Evolutionary conservation across 371 early-diverging fungal species (phyloP).

Genomic region (Mortierella sp.): DNA sequence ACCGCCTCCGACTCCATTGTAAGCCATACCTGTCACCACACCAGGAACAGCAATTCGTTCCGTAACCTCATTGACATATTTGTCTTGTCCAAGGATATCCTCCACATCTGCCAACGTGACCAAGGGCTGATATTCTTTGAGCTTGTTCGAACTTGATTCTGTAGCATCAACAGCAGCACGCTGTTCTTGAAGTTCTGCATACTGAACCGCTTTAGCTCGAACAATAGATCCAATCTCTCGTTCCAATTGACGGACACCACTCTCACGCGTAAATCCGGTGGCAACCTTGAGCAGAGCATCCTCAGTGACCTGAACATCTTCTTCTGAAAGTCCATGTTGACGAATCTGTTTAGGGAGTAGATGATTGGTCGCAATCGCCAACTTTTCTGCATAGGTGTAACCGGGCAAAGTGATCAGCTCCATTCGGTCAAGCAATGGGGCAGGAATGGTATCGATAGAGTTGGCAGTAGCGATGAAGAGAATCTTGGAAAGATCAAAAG

Average conservation of each 20-base stretch:
- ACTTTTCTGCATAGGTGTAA: constrained; percentile 88
- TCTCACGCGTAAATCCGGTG: constrained; percentile 85
- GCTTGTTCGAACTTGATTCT: no score
- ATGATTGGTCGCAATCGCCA: constrained; percentile 51
- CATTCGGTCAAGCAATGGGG: constrained; percentile 89
- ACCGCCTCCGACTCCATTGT: constrained; percentile 84
- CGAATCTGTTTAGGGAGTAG: constrained; percentile 74
- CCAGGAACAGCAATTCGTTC: constrained; percentile 73
- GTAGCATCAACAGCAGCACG: no score
- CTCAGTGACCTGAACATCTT: constrained; percentile 64
- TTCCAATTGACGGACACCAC: constrained; percentile 86
- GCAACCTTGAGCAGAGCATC: constrained; percentile 69
- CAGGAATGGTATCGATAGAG: constrained; percentile 79
- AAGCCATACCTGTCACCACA: constrained; percentile 86
- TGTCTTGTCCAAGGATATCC: constrained; percentile 73
- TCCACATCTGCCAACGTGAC: constrained; percentile 59
- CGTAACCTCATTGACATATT: constrained; percentile 72
- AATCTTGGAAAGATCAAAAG: constrained; percentile 86
- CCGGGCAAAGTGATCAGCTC: constrained; percentile 85
- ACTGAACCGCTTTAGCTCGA: constrained; percentile 78
- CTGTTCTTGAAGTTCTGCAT: constrained; percentile 57
- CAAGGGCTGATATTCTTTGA: constrained; percentile 48
- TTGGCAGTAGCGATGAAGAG: constrained; percentile 93
- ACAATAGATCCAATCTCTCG: constrained; percentile 81
- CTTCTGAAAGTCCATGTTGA: constrained; percentile 69